Conservation (phyloP, 768 basidiomycete genomes). For the Termitomyces sp. region DNA sequence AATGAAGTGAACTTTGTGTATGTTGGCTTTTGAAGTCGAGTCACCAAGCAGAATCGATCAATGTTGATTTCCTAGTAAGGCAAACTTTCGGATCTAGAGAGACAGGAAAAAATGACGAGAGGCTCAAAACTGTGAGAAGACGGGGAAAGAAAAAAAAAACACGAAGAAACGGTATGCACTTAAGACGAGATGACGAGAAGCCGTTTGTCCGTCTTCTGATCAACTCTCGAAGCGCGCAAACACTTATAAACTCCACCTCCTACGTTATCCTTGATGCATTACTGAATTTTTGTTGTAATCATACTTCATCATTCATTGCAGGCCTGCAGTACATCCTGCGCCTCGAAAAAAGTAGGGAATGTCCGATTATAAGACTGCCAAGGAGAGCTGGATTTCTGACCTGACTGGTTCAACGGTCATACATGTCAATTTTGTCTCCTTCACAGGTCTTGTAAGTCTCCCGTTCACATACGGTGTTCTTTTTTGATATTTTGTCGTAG, state of each 20-base stretch:
- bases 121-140: too few relatives aligned
- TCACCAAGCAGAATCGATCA: too few relatives aligned
- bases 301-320: too few relatives aligned
- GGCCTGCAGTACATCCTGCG: neutral
- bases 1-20: too few relatives aligned
- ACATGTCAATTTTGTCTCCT: constrained; percentile 66
- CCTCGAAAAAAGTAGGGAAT: neutral
- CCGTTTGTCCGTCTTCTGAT: too few relatives aligned
- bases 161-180: too few relatives aligned
- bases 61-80: too few relatives aligned
- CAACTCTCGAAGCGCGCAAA: neutral
- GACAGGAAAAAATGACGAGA: too few relatives aligned
- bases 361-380: constrained; percentile 61
- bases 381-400: constrained; percentile 79
- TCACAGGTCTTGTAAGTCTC: constrained; percentile 26
- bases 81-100: too few relatives aligned
- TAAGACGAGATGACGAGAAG: too few relatives aligned
- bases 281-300: neutral
- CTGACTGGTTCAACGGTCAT: constrained; percentile 63
- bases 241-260: neutral
- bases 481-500: constrained; percentile 29
- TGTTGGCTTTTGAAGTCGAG: too few relatives aligned
- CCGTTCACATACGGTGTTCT: neutral
- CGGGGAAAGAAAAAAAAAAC: too few relatives aligned
- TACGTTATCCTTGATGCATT: neutral